These are phyloP conservation scores for Spathaspora passalidarum DNA, from an alignment of 805 yeast genomes.

Conservation along the genomic window DNA sequence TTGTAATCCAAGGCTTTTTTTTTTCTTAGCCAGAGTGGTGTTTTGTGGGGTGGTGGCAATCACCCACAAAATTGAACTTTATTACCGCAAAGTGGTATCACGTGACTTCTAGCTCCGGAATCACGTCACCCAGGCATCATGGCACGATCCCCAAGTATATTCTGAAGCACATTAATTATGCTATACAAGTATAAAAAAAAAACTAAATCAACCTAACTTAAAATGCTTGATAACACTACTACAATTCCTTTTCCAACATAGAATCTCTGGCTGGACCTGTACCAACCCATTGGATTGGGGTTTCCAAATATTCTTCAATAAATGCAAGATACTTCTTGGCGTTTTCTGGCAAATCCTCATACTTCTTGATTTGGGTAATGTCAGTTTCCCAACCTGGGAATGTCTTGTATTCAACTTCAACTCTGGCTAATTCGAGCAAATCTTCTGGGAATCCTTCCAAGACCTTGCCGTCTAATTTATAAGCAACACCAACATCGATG, in stretches of 20 bases:
- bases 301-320: conserved; percentile 80
- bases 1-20: background rate
- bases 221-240: background rate
- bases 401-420: conserved; percentile 87
- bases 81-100: no score
- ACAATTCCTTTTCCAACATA: conserved; percentile 62
- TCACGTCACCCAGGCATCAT: no score
- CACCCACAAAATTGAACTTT: background rate
- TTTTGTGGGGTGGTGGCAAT: background rate
- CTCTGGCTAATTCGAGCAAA: conserved; percentile 73
- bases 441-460: conserved; percentile 91
- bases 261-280: conserved; percentile 97
- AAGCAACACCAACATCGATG: conserved; percentile 83
- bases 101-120: no score
- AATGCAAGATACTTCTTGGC: conserved; percentile 81
- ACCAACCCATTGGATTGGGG: conserved; percentile 95
- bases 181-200: background rate
- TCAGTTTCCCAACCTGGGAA: conserved; percentile 93
- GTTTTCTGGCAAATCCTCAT: conserved; percentile 79
- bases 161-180: background rate
- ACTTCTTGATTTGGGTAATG: conserved; percentile 67
- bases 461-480: conserved; percentile 73
- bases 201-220: background rate
- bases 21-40: background rate
- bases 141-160: no score